A percentile compares a stretch with the other conserved stretches of the same genome.
phyloP scores from a whole-genome alignment of 495 filamentous ascomycete genomes.

The Lepidopterella palustris region DNA sequence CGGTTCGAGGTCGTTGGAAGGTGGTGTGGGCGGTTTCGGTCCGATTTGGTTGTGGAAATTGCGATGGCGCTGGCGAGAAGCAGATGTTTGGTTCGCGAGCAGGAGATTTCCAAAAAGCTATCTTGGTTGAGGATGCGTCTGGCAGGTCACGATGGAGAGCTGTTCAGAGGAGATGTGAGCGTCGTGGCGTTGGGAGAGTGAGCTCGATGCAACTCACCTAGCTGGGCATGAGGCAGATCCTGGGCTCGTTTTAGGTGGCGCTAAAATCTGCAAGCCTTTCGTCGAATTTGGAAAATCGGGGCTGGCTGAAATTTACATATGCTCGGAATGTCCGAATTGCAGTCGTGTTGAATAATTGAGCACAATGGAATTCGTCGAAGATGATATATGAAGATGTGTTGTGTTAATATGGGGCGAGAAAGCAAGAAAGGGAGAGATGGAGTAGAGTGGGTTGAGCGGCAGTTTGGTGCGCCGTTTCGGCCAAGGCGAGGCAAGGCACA shows the following conservation, averaged over 20 bases:
- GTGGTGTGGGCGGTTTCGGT: constrained; percentile 5
- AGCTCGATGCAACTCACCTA: not conserved
- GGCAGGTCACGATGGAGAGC: not conserved
- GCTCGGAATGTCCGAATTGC: not conserved
- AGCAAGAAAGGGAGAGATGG: not conserved
- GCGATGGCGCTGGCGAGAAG: constrained; percentile 6
- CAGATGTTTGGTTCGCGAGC: too few relatives aligned
- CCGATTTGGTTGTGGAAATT: constrained; percentile 11
- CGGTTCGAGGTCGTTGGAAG: constrained; percentile 7
- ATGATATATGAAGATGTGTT: too few relatives aligned
- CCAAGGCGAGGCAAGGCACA: not conserved
- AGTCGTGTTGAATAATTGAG: not conserved
- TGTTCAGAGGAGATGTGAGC: not conserved
- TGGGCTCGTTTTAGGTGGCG: not conserved
- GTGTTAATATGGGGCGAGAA: not conserved
- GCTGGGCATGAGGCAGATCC: not conserved
- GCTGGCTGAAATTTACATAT: not conserved
- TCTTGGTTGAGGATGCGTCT: not conserved
- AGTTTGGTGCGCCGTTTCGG: not conserved
- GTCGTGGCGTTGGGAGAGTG: not conserved
- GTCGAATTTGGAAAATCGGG: not conserved
- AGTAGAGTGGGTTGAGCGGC: not conserved
- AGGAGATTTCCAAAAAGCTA: not conserved
- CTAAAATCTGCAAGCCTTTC: not conserved
- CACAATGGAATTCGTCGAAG: not conserved